A percentile compares a stretch with the other conserved stretches of the same genome.
phyloP scores from a whole-genome alignment of 257 asterid species.

The Nicotiana obtusifolia region DNA sequence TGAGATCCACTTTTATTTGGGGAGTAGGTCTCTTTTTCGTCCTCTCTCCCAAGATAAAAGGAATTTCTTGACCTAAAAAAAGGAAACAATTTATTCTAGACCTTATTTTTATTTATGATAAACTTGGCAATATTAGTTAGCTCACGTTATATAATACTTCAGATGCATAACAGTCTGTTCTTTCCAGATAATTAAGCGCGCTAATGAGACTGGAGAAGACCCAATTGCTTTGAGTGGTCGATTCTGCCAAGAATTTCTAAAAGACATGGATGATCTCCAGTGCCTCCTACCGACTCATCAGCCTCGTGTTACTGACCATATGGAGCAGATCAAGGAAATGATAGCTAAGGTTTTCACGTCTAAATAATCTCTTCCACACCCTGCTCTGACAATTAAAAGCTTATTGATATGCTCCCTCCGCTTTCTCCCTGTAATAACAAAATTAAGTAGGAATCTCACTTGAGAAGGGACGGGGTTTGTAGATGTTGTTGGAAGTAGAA shows the following conservation, averaged over 20 bases:
- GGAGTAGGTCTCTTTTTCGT: slow-evolving; percentile 16
- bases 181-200: slow-evolving; percentile 68
- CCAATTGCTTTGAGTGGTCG: slow-evolving; percentile 52
- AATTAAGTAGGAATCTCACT: background rate
- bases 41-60: background rate
- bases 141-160: background rate
- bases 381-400: background rate
- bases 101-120: background rate
- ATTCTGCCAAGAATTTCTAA: slow-evolving; percentile 65
- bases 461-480: background rate
- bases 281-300: slow-evolving; percentile 77
- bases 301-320: slow-evolving; percentile 68
- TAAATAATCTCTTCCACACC: background rate
- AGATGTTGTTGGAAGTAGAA: too few relatives aligned
- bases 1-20: background rate
- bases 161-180: background rate
- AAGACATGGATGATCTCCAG: slow-evolving; percentile 72
- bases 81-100: too few relatives aligned
- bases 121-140: background rate
- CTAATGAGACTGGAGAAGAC: slow-evolving; percentile 57
- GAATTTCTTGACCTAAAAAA: background rate
- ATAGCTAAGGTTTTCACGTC: slow-evolving; percentile 44
- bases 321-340: slow-evolving; percentile 72
- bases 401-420: background rate
- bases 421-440: background rate